A percentile compares a stretch with the other conserved stretches of the same genome.
phyloP scores from a whole-genome alignment of 1,139 yeast species.

The Suhomyces chickasaworum region DNA sequence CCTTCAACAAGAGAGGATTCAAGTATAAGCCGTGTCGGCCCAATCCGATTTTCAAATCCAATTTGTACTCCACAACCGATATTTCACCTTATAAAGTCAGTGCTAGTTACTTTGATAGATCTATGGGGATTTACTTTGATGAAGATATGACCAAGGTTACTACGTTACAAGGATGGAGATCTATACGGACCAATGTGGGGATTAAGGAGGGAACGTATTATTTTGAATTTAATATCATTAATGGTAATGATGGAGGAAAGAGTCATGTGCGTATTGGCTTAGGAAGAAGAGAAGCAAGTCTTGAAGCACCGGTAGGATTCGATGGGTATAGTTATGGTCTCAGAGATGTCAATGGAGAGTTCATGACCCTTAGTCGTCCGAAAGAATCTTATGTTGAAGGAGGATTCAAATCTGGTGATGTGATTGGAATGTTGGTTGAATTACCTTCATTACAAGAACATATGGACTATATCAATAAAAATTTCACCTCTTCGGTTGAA shows the following conservation, averaged over 20 bases:
- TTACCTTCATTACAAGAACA: slow-evolving; percentile 61
- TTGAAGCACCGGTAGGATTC: slow-evolving; percentile 95
- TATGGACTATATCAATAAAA: slow-evolving; percentile 27
- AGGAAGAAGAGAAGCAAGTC: slow-evolving; percentile 79
- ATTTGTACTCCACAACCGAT: slow-evolving; percentile 75
- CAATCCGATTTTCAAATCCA: slow-evolving; percentile 57
- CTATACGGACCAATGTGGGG: slow-evolving; percentile 73
- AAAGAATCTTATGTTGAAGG: slow-evolving; percentile 39
- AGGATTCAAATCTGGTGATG: slow-evolving; percentile 75
- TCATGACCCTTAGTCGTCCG: slow-evolving; percentile 75
- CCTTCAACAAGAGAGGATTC: slow-evolving; percentile 78
- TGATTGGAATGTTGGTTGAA: slow-evolving; percentile 74
- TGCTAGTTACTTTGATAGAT: slow-evolving; percentile 71
- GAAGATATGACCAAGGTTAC: slow-evolving; percentile 49
- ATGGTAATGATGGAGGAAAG: slow-evolving; percentile 37
- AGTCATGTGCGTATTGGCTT: slow-evolving; percentile 82
- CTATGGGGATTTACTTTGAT: slow-evolving; percentile 58
- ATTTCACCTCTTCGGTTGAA: slow-evolving; percentile 20
- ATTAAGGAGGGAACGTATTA: slow-evolving; percentile 80
- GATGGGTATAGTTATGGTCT: slow-evolving; percentile 94
- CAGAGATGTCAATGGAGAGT: slow-evolving; percentile 79
- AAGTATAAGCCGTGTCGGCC: slow-evolving; percentile 81
- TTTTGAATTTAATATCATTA: slow-evolving; percentile 67
- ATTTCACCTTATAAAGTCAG: slow-evolving; percentile 66
- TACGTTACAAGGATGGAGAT: slow-evolving; percentile 75